Evolutionary conservation across 1,284 basidiomycete genomes (phyloP), one percentile per base, ranked within the genome.

Genomic region (Cryptococcus hybrid): DNA sequence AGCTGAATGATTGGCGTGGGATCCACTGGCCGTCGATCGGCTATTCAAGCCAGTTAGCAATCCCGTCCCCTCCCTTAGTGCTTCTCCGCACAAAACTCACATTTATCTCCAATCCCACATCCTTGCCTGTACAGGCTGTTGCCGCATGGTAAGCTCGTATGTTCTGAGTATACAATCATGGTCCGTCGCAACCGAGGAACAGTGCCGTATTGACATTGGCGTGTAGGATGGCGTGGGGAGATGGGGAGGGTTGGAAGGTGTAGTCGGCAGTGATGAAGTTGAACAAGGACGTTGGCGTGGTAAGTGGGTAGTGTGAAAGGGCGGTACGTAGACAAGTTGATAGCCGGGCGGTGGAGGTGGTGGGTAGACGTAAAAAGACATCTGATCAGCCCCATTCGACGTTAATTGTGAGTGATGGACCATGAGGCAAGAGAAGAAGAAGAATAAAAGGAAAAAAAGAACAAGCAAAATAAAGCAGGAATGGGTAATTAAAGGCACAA

Each of bases 1-100:
- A 98, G 84, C 76, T 95, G 92, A n/a, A 97, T 86, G 74, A 97
- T 94, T 11, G 94, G 94, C 0, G 92, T 92, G 0, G 95, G 94
- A 80, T 97, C 92, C 71, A 98, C 92, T 2, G 94, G 92, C 36
- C 94, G 83, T 42, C 93, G 84, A 81, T 97, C 90, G 58, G 91
- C 91, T 92, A 75, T 18, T 40, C 42, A 13, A 52, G 7, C 15
- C 7, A 34, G 47, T 37, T 8, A 11, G 3, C 18, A 12, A 36
- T 36, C 30, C 30, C 30, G 30, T 5, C 39, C 40, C 30, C 15
- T 24, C 36, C n/a, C 34, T 53, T 56, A 24, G 43, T 62, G 56
- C 46, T 18, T 18, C 18, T 18, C 18, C 18, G 18, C 51, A 37
- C 47, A 57, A 30, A 56, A 69, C 74, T 64, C 45, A 15, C 7